Evolutionary conservation across 1,139 yeast genomes (phyloP).

Genomic region (Nakaseomyces kungkrabaensis): DNA sequence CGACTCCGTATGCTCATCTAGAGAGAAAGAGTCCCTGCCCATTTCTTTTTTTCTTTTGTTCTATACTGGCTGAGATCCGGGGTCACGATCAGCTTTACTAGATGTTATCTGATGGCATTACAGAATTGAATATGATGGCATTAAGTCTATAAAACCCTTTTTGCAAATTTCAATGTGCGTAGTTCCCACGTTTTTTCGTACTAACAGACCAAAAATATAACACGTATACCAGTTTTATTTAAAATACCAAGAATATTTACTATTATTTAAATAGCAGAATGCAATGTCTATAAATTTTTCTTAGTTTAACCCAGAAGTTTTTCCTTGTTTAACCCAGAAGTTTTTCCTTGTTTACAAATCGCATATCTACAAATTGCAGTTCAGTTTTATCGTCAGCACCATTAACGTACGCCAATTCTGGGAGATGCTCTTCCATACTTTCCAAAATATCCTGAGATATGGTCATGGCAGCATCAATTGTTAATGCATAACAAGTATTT

Average conservation of each 20-base stretch:
- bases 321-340: too few relatives aligned
- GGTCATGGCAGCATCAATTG: background rate
- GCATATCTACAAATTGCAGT: background rate
- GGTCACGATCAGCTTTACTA: too few relatives aligned
- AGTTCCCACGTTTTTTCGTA: background rate
- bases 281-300: too few relatives aligned
- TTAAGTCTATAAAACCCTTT: too few relatives aligned
- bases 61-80: too few relatives aligned
- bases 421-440: background rate
- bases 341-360: too few relatives aligned
- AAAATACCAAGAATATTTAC: background rate
- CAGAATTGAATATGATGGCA: too few relatives aligned
- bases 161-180: background rate
- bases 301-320: too few relatives aligned
- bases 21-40: background rate
- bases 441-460: background rate
- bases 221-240: background rate
- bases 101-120: too few relatives aligned
- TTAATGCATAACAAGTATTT: background rate
- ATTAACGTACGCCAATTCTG: background rate
- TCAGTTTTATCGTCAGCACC: background rate
- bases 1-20: background rate
- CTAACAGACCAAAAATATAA: background rate
- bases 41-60: background rate
- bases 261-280: too few relatives aligned